Evolutionary conservation across 306 rosid species (phyloP).

Genomic region (Phaseolus lunatus): DNA sequence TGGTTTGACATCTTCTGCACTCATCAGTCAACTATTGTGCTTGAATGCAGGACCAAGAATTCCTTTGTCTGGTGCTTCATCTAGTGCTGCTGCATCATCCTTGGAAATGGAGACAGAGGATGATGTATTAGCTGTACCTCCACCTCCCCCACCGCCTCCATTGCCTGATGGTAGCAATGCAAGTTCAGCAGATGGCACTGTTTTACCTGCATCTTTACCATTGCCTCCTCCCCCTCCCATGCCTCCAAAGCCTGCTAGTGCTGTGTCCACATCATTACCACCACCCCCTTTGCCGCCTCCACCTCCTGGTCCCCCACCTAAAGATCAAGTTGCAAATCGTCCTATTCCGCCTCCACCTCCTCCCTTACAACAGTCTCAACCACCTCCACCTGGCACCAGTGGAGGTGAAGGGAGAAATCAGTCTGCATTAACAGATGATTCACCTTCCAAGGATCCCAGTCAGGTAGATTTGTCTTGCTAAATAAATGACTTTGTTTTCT

Average conservation of each 20-base stretch:
- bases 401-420: constrained; percentile 70
- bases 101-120: constrained; percentile 69
- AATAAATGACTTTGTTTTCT: constrained; percentile 28
- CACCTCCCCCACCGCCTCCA: constrained; percentile 83
- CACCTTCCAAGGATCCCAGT: constrained; percentile 60
- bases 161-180: constrained; percentile 59
- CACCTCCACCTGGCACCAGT: constrained; percentile 74
- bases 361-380: constrained; percentile 72
- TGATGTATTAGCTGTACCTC: constrained; percentile 65
- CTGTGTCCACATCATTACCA: constrained; percentile 69
- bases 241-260: constrained; percentile 79
- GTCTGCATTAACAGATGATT: constrained; percentile 60
- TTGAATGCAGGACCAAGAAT: constrained; percentile 84
- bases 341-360: constrained; percentile 81
- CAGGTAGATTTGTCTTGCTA: constrained; percentile 61
- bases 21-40: constrained; percentile 41
- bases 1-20: constrained; percentile 31
- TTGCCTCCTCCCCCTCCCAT: constrained; percentile 98
- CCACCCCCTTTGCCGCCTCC: constrained; percentile 95
- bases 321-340: constrained; percentile 66
- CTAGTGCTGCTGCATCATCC: constrained; percentile 82
- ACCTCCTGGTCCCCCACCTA: constrained; percentile 96
- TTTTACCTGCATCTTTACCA: constrained; percentile 77
- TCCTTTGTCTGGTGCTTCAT: constrained; percentile 87
- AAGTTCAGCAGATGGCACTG: constrained; percentile 66